Evolutionary conservation across 805 yeast species (phyloP).

Genomic region (Yarrowia hollandica): DNA sequence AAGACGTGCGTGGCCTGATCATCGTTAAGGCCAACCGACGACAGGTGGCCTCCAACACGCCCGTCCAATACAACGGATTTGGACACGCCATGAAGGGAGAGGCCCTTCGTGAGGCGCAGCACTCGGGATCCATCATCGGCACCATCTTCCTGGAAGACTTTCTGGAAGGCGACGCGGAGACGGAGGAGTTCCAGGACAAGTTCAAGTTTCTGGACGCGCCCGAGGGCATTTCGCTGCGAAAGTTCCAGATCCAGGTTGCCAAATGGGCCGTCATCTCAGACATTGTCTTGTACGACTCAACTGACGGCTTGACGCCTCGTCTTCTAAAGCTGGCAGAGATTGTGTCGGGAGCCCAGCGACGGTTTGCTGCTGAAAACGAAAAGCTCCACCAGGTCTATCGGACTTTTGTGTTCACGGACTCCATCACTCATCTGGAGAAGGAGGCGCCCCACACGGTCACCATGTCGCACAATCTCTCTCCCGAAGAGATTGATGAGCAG

Average conservation of each 20-base stretch:
- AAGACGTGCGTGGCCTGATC: conserved; percentile 36
- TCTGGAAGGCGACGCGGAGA: conserved; percentile 30
- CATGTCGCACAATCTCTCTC: conserved; percentile 33
- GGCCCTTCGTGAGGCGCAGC: background rate
- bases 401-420: conserved; percentile 34
- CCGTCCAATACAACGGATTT: conserved; percentile 24
- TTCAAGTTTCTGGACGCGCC: conserved; percentile 66
- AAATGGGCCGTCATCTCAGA: conserved; percentile 74
- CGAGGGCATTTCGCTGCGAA: conserved; percentile 72
- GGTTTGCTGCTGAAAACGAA: conserved; percentile 30
- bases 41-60: background rate
- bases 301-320: conserved; percentile 34
- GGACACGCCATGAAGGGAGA: conserved; percentile 26
- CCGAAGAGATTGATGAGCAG: conserved; percentile 34
- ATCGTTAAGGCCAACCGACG: conserved; percentile 35
- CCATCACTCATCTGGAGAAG: conserved; percentile 32
- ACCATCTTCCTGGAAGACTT: conserved; percentile 36
- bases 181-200: conserved; percentile 46
- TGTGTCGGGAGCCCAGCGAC: conserved; percentile 33
- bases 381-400: conserved; percentile 28
- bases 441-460: conserved; percentile 36
- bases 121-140: conserved; percentile 36
- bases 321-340: conserved; percentile 32
- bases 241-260: conserved; percentile 83
- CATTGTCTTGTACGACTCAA: conserved; percentile 71